These are phyloP conservation scores for Eucalyptus polyanthemos DNA, from an alignment of 345 rosid genomes.

Conservation along the genomic window DNA sequence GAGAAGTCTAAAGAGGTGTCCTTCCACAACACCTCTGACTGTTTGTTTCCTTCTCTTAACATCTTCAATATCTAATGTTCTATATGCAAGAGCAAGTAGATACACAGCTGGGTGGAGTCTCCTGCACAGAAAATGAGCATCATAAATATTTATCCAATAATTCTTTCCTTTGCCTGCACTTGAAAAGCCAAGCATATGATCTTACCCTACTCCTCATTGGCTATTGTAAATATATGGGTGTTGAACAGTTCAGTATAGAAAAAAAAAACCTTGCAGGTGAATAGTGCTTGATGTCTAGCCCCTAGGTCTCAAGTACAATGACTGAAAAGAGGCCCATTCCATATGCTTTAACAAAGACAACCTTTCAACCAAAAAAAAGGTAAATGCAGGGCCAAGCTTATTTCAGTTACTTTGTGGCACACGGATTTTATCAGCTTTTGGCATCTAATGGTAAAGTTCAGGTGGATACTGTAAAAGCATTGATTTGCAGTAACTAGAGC, in stretches of 20 bases:
- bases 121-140: conserved; percentile 28
- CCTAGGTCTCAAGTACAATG: background rate
- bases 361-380: background rate
- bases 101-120: conserved; percentile 93
- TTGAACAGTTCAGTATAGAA: background rate
- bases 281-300: background rate
- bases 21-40: conserved; percentile 20
- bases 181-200: background rate
- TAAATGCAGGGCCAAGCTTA: background rate
- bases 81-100: conserved; percentile 75
- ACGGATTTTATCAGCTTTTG: background rate
- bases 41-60: conserved; percentile 52
- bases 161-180: background rate
- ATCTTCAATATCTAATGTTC: conserved; percentile 90
- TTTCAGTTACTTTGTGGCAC: background rate
- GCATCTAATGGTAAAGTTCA: background rate
- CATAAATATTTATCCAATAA: background rate
- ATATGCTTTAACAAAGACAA: background rate
- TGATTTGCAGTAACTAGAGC: background rate
- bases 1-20: conserved; percentile 26
- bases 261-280: background rate
- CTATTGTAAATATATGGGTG: background rate
- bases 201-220: background rate
- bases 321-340: background rate
- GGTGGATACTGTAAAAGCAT: background rate